Conservation (phyloP, 805 yeast genomes). For the Metschnikowia baotianmanensis region DNA sequence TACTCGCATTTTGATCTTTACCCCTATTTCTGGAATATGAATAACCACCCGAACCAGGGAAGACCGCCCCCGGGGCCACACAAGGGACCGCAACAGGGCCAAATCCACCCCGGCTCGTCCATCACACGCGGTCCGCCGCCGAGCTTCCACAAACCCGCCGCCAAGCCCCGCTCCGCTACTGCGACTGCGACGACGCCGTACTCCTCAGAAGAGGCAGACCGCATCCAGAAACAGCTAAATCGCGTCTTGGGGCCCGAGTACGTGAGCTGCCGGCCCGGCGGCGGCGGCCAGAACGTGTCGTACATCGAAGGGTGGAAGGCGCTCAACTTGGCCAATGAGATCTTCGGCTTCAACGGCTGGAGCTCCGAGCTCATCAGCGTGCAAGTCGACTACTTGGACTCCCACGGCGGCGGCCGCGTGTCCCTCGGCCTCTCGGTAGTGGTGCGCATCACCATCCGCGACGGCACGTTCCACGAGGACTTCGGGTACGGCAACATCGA, state of each 20-base stretch:
- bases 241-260: conserved; percentile 69
- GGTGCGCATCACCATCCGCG: conserved; percentile 69
- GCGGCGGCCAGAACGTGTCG: conserved; percentile 64
- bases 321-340: conserved; percentile 72
- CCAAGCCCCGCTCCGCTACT: background rate
- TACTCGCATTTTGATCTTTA: too few species aligned
- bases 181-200: conserved; percentile 25
- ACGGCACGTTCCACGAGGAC: conserved; percentile 80
- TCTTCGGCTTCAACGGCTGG: conserved; percentile 87
- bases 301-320: conserved; percentile 86
- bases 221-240: conserved; percentile 34
- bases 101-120: too few species aligned
- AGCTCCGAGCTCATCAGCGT: conserved; percentile 63
- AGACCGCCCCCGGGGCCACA: too few species aligned
- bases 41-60: too few species aligned
- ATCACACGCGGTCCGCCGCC: background rate
- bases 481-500: conserved; percentile 75
- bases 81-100: too few species aligned
- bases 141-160: conserved; percentile 7
- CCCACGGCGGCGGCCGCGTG: conserved; percentile 47
- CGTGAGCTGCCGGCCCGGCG: conserved; percentile 73
- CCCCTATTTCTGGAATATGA: too few species aligned
- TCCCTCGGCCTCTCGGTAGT: conserved; percentile 69
- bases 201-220: conserved; percentile 31
- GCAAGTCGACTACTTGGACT: conserved; percentile 70